Base-by-base conservation (phyloP, 306 rosid species). In the Begonia masoniana region DNA sequence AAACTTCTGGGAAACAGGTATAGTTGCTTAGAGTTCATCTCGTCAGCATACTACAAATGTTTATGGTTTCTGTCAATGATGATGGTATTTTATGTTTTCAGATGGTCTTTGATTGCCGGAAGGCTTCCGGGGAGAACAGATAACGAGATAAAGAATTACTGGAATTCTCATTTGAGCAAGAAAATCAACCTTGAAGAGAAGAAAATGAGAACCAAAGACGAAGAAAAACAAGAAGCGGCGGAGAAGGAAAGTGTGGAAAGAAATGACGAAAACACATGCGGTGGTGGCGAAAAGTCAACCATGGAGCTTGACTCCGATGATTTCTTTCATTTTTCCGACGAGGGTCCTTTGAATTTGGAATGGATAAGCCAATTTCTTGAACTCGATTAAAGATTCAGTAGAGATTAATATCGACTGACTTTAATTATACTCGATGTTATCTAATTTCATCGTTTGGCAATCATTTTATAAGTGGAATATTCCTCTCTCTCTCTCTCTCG, bases 91-190 rank as follows among this genome's bases (percentile, higher is more conserved):
- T 6, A 31, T 6, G 39, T 31, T 31, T 31, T 31, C 39, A 31
- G 39, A 31, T 31, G 39, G 39, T 31, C 39, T 31, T 31, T 31
- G 39, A 31, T 31, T 1, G 39, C 39, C 39, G 39, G 39, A 31
- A 31, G 39, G 39, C 39, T 78, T 55, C 84, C 84, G 0, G 84
- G 84, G 14, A 65, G 80, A 62, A 78, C 84, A 55, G 84, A 78
- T 50, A 78, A 78, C 65, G 84, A 78, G 68, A 78, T 78, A 31
- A 78, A 78, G 55, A 78, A 78, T 59, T 71, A 78, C 62, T 78
- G 84, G 84, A 78, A 70, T 43, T 77, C 83, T 66, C 79, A 77
- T 69, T 77, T 77, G 79, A 69, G 79, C 72, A 77, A 70, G 67
- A 77, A 72, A 61, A 63, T 77, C 41, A 63, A 12, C 62, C 26